Conservation (phyloP, 2,329 filamentous ascomycete species). For the Fusarium sp. region DNA sequence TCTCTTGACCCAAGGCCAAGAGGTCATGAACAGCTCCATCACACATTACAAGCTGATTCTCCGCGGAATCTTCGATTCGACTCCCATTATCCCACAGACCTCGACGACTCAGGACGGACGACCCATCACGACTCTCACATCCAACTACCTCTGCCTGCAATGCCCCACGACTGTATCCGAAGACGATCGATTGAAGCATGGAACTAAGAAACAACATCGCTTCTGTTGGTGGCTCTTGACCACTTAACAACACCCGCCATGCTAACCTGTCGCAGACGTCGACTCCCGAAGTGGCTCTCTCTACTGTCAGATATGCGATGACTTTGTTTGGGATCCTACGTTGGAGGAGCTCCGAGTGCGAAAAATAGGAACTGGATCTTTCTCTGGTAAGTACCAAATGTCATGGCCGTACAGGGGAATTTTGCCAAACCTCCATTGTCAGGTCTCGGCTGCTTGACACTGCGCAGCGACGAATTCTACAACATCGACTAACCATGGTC, state of each 20-base stretch:
- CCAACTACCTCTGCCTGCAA: slow-evolving; percentile 79
- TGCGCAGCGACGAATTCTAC: background rate
- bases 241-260: background rate
- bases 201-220: slow-evolving; percentile 75
- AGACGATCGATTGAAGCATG: slow-evolving; percentile 75
- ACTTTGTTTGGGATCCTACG: slow-evolving; percentile 85
- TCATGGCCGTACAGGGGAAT: background rate
- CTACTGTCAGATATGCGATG: slow-evolving; percentile 85
- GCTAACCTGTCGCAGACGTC: slow-evolving; percentile 68
- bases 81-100: slow-evolving; percentile 73
- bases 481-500: slow-evolving; percentile 1
- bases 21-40: slow-evolving; percentile 76
- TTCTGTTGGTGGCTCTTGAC: slow-evolving; percentile 70
- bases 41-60: slow-evolving; percentile 79
- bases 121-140: slow-evolving; percentile 70
- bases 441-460: background rate
- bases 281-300: slow-evolving; percentile 81
- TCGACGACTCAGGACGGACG: slow-evolving; percentile 68
- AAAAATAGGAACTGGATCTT: slow-evolving; percentile 75
- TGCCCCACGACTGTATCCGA: slow-evolving; percentile 77
- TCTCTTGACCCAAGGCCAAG: slow-evolving; percentile 71
- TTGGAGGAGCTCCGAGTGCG: slow-evolving; percentile 80
- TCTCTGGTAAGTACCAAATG: slow-evolving; percentile 65
- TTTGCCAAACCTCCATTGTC: background rate
- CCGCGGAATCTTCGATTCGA: slow-evolving; percentile 76